Conservation (phyloP, 106 monocot species). For the Dendrobium nobile region DNA sequence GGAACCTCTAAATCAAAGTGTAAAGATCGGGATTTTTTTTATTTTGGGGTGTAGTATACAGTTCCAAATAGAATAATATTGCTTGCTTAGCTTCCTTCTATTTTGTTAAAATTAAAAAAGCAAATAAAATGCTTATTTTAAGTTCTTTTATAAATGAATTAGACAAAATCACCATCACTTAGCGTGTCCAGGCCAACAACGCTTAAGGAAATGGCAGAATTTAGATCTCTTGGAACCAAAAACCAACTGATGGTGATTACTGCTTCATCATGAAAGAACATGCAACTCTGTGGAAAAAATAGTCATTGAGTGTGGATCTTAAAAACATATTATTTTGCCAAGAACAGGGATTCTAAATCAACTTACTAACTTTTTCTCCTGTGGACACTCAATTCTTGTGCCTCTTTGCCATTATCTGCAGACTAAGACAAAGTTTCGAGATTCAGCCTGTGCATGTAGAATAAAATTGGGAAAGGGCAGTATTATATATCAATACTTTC, state of each 20-base stretch:
- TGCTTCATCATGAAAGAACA: background rate
- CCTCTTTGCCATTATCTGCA: conserved; percentile 4
- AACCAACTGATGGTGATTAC: background rate
- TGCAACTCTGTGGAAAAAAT: background rate
- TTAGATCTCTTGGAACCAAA: background rate
- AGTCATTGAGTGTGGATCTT: background rate
- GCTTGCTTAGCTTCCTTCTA: background rate
- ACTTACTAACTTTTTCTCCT: conserved; percentile 11
- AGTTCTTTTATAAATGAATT: too few relatives aligned
- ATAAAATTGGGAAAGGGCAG: background rate
- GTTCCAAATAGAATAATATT: background rate
- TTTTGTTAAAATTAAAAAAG: background rate
- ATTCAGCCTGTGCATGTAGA: background rate
- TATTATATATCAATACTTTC: background rate
- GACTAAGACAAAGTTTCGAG: background rate
- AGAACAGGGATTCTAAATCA: background rate
- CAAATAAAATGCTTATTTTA: background rate
- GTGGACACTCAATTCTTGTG: background rate
- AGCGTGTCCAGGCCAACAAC: background rate
- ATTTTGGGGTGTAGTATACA: background rate
- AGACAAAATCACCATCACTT: too few relatives aligned
- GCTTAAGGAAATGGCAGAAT: background rate
- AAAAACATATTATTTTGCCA: background rate
- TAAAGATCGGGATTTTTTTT: background rate
- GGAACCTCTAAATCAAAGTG: background rate